A percentile compares a stretch with the other conserved stretches of the same genome.
Conservation (phyloP, 345 rosid species). For the Lumnitzera littorea region DNA sequence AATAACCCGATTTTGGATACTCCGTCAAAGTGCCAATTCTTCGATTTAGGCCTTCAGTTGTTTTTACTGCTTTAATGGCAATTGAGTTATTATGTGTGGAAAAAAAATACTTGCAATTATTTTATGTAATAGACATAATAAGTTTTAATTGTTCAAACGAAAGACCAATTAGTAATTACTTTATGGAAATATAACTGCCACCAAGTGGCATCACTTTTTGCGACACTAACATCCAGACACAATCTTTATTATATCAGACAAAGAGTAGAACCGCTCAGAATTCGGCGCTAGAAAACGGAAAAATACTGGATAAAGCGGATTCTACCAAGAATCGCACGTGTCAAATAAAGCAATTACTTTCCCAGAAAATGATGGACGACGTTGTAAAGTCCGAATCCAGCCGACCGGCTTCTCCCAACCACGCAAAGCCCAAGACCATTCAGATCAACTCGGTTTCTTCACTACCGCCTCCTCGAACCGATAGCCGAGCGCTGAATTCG, state of each 20-base stretch:
- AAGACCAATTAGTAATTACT: too few species aligned
- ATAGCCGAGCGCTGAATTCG: conserved; percentile 6
- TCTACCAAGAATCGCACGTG: conserved; percentile 13
- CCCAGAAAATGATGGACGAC: conserved; percentile 13
- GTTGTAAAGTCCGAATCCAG: conserved; percentile 15
- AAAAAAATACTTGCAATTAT: too few species aligned
- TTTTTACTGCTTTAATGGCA: too few species aligned
- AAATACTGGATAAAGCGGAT: not conserved
- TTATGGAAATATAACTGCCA: too few species aligned
- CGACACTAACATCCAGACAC: too few species aligned
- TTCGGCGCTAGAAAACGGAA: conserved; percentile 14
- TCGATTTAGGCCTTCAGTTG: too few species aligned
- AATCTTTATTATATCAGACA: conserved; percentile 21
- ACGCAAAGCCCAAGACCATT: conserved; percentile 4
- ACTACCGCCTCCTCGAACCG: not conserved
- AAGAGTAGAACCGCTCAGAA: conserved; percentile 10
- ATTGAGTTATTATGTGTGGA: too few species aligned
- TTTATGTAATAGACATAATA: too few species aligned
- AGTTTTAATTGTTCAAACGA: too few species aligned
- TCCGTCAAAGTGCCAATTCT: too few species aligned
- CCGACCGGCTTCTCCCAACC: conserved; percentile 25
- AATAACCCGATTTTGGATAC: too few species aligned
- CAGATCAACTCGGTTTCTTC: not conserved
- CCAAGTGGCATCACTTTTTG: too few species aligned
- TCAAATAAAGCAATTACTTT: conserved; percentile 9